These are phyloP conservation scores for Carex scoparia DNA, from an alignment of 176 grass and related monocot species.

Conservation along the genomic window DNA sequence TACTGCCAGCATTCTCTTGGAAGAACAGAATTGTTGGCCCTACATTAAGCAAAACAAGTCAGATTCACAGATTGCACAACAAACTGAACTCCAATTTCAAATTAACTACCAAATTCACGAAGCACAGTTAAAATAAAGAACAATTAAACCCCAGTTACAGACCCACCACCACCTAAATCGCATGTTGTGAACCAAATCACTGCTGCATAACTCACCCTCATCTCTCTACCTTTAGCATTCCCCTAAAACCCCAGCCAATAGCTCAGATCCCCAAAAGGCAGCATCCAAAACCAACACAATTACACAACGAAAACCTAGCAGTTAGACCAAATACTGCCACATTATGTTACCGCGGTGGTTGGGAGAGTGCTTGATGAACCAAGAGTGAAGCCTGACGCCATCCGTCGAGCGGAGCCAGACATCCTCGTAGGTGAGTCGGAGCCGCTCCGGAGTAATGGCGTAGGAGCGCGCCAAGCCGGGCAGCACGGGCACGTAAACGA, in stretches of 20 bases:
- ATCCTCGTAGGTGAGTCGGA: constrained; percentile 70
- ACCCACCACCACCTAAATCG: not conserved
- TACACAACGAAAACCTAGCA: constrained; percentile 1
- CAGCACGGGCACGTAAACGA: constrained; percentile 93
- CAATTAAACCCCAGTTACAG: constrained; percentile 7
- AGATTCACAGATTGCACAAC: not conserved
- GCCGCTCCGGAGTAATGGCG: constrained; percentile 54
- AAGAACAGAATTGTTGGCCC: constrained; percentile 97
- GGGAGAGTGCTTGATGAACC: constrained; percentile 83
- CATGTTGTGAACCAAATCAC: not conserved
- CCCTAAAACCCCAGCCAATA: constrained; percentile 1
- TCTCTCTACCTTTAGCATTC: constrained; percentile 6
- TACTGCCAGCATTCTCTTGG: constrained; percentile 99
- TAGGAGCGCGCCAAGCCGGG: constrained; percentile 84
- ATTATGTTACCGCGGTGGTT: constrained; percentile 43
- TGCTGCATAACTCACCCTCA: not conserved
- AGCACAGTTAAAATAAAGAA: not conserved
- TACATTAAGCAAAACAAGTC: constrained; percentile 47
- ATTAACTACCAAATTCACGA: constrained; percentile 18
- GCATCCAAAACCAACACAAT: constrained; percentile 1
- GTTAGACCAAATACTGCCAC: not conserved
- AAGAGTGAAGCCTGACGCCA: constrained; percentile 90
- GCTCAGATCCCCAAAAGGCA: constrained; percentile 26
- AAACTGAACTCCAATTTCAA: constrained; percentile 15
- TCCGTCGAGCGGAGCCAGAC: constrained; percentile 74